Conservation (phyloP, 495 filamentous ascomycete species). For the Aspergillus haitiensis region DNA sequence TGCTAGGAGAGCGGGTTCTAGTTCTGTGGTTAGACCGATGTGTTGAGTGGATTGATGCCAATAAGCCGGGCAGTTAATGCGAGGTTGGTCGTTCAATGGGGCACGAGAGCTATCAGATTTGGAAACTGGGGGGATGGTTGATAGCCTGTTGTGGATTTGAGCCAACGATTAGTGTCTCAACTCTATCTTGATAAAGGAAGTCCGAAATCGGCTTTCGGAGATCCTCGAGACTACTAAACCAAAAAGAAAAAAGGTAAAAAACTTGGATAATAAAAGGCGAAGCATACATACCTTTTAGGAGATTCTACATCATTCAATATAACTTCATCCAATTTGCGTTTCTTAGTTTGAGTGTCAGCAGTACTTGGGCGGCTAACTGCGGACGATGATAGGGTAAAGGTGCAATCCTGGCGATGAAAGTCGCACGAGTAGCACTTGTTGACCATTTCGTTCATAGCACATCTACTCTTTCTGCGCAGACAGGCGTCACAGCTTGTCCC, state of each 20-base stretch:
- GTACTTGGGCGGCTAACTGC: conserved; percentile 24
- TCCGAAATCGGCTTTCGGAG: conserved; percentile 25
- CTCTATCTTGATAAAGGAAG: conserved; percentile 21
- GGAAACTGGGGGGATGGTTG: conserved; percentile 25
- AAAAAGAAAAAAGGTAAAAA: conserved; percentile 8
- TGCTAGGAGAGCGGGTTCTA: conserved; percentile 53
- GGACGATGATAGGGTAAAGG: conserved; percentile 39
- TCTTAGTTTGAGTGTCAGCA: conserved; percentile 65
- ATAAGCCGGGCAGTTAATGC: conserved; percentile 38
- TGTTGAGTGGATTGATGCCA: conserved; percentile 51
- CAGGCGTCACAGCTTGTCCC: conserved; percentile 74
- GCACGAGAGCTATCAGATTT: conserved; percentile 33
- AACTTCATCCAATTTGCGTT: conserved; percentile 60
- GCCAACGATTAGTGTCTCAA: conserved; percentile 20
- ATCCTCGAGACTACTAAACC: neutral
- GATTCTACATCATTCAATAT: conserved; percentile 35
- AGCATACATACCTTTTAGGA: conserved; percentile 47
- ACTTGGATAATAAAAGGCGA: neutral
- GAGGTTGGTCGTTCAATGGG: conserved; percentile 27
- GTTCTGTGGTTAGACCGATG: conserved; percentile 54
- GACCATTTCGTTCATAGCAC: conserved; percentile 72
- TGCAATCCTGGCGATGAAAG: conserved; percentile 56
- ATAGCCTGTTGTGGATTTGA: conserved; percentile 25
- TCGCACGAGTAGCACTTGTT: conserved; percentile 56
- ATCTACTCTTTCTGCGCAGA: conserved; percentile 79